Conservation (phyloP, 2,329 filamentous ascomycete species). For the Fusarium austroafricanum region DNA sequence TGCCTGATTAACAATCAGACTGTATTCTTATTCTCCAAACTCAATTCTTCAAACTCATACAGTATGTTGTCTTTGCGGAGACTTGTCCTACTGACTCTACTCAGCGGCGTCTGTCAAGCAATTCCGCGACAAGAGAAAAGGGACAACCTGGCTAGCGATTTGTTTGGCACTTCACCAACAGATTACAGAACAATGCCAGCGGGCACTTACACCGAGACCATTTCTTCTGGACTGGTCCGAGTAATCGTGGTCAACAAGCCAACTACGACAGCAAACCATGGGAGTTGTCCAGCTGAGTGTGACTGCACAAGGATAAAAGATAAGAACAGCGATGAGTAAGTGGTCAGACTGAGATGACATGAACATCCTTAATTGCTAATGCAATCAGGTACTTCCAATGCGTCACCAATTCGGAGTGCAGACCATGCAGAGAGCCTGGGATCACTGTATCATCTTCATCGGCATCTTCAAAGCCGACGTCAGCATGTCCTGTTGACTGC, state of each 20-base stretch:
- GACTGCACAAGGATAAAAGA: conserved; percentile 46
- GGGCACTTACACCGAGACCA: conserved; percentile 43
- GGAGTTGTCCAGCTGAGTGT: conserved; percentile 36
- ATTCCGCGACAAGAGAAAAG: conserved; percentile 1
- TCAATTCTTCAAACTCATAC: neutral
- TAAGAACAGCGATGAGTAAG: conserved; percentile 44
- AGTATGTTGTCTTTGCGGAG: neutral
- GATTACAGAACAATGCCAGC: conserved; percentile 44
- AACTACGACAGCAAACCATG: conserved; percentile 2
- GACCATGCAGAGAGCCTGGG: conserved; percentile 38
- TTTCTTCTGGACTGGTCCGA: conserved; percentile 23
- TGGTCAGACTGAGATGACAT: too few relatives aligned
- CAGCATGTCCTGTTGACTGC: conserved; percentile 25
- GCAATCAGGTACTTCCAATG: conserved; percentile 50
- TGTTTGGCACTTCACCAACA: conserved; percentile 4
- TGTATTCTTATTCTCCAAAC: neutral
- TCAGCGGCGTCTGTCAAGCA: neutral
- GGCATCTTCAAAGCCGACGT: neutral
- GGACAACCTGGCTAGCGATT: neutral
- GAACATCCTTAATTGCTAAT: too few relatives aligned
- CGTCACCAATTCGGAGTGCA: conserved; percentile 43
- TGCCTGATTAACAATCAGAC: neutral
- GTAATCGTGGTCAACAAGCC: conserved; percentile 37
- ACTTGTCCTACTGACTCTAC: neutral
- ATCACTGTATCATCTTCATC: conserved; percentile 20